These are phyloP conservation scores for Colletotrichum kahawae DNA, from an alignment of 2,329 filamentous ascomycete genomes.

Conservation along the genomic window DNA sequence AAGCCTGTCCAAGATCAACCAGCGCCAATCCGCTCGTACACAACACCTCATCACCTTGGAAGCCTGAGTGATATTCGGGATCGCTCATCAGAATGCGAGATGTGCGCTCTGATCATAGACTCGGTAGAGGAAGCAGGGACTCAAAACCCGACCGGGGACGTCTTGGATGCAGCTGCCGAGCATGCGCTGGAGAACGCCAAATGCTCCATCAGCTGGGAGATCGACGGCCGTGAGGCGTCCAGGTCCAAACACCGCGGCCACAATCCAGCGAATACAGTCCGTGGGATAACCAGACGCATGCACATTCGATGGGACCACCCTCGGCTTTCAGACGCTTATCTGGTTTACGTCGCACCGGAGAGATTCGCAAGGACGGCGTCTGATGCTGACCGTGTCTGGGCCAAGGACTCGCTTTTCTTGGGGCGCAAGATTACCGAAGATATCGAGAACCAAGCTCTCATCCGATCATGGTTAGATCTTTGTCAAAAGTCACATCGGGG, in stretches of 20 bases:
- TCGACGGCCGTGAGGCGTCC: background rate
- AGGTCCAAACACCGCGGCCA: background rate
- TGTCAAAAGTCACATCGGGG: background rate
- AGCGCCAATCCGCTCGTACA: background rate
- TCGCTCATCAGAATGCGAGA: background rate
- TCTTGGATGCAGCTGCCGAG: background rate
- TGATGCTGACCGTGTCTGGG: slow-evolving; percentile 1
- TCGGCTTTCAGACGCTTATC: background rate
- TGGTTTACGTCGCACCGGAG: background rate
- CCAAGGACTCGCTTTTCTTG: background rate
- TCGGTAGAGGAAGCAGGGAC: background rate
- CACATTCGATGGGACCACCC: background rate
- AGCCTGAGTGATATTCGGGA: background rate
- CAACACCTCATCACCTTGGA: background rate
- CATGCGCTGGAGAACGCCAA: background rate
- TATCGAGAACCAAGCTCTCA: slow-evolving; percentile 1
- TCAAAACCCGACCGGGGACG: background rate
- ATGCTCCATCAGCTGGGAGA: slow-evolving; percentile 5
- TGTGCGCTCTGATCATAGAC: slow-evolving; percentile 1
- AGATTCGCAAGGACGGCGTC: background rate
- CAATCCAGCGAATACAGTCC: background rate
- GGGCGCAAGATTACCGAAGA: background rate
- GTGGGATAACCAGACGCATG: background rate
- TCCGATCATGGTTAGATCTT: slow-evolving; percentile 4
- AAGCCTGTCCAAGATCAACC: background rate